These are phyloP conservation scores for Golubevia pallescens DNA, from an alignment of 1,284 basidiomycete genomes.

Conservation along the genomic window DNA sequence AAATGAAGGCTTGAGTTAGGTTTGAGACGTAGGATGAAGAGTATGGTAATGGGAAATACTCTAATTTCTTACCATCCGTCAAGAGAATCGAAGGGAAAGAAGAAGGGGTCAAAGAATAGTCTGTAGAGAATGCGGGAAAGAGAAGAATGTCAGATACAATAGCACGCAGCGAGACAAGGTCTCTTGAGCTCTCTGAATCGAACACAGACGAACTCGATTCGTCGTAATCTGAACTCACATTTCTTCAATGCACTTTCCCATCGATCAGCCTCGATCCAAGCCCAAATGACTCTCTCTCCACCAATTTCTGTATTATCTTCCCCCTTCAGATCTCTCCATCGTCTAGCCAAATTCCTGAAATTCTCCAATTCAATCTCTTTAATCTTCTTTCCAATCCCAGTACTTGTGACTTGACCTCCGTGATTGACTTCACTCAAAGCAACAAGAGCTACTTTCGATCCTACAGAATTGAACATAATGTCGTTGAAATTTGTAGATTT, in stretches of 20 bases:
- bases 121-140: not conserved
- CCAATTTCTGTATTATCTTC: constrained; percentile 1
- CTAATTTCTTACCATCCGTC: constrained; percentile 29
- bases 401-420: constrained; percentile 7
- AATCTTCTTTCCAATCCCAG: constrained; percentile 19
- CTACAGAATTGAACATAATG: constrained; percentile 27
- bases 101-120: constrained; percentile 24
- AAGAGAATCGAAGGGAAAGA: constrained; percentile 28
- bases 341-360: constrained; percentile 26
- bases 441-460: constrained; percentile 40
- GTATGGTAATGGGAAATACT: constrained; percentile 31
- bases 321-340: constrained; percentile 22
- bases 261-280: constrained; percentile 57
- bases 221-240: constrained; percentile 9
- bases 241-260: constrained; percentile 35
- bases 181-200: constrained; percentile 3
- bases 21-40: constrained; percentile 2
- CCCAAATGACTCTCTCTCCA: constrained; percentile 26
- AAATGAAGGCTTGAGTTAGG: not conserved
- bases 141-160: not conserved
- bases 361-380: constrained; percentile 32
- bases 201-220: not conserved
- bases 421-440: constrained; percentile 42
- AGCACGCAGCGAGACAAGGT: not conserved
- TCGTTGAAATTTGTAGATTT: constrained; percentile 40